These are phyloP conservation scores for Epichloe scottii DNA, from an alignment of 2,329 filamentous ascomycete species.

Conservation along the genomic window DNA sequence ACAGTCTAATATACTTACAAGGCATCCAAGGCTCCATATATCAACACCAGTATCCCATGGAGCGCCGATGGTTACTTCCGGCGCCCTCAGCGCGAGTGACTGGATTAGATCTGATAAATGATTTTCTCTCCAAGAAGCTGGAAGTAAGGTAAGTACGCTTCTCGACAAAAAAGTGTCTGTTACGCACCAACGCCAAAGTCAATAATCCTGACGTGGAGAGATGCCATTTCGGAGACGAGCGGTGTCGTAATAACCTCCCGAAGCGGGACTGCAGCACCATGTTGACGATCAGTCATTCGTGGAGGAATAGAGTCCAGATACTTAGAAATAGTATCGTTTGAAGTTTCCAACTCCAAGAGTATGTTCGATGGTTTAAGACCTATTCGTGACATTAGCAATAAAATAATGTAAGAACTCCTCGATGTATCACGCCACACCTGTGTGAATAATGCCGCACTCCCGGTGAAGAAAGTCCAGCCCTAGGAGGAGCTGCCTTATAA, in stretches of 20 bases:
- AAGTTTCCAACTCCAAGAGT: neutral
- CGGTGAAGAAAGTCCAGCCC: too few relatives aligned
- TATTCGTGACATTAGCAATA: neutral
- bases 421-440: too few relatives aligned
- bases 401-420: too few relatives aligned
- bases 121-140: constrained; percentile 3
- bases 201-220: neutral
- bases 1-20: neutral
- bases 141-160: neutral
- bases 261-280: neutral
- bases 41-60: too few relatives aligned
- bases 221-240: neutral
- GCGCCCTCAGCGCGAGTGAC: constrained; percentile 11
- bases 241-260: neutral
- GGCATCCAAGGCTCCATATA: constrained; percentile 13
- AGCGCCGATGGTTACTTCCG: constrained; percentile 13
- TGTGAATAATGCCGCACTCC: too few relatives aligned
- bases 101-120: constrained; percentile 13
- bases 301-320: neutral
- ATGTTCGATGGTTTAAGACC: constrained; percentile 1
- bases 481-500: too few relatives aligned
- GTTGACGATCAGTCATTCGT: neutral
- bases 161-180: neutral
- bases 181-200: constrained; percentile 1
- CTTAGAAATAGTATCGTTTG: neutral